These are phyloP conservation scores for Nephelium lappaceum DNA, from an alignment of 345 rosid species.

Conservation along the genomic window DNA sequence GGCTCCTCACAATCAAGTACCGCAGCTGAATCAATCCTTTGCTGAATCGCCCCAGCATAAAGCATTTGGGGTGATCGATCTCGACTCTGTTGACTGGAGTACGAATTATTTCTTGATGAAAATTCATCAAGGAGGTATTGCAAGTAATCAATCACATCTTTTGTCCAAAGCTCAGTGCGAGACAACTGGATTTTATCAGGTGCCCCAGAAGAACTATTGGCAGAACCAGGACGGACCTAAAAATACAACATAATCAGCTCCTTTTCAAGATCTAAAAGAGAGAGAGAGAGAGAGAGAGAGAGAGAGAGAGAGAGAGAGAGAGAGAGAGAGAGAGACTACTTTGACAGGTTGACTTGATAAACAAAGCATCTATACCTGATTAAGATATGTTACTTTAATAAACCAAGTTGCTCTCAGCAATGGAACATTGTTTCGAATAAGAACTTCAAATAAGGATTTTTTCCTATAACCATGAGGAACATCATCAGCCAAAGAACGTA, in stretches of 20 bases:
- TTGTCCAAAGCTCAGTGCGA: constrained; percentile 95
- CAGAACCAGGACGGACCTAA: constrained; percentile 78
- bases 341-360: neutral
- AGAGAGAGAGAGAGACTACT: neutral
- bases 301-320: neutral
- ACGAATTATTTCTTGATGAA: constrained; percentile 58
- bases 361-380: constrained; percentile 64
- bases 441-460: constrained; percentile 83
- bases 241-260: constrained; percentile 28
- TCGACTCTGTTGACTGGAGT: constrained; percentile 62
- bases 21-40: constrained; percentile 54
- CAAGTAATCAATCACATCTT: constrained; percentile 89
- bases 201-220: constrained; percentile 64
- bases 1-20: constrained; percentile 78
- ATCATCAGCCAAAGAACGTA: constrained; percentile 87
- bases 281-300: neutral
- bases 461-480: constrained; percentile 82
- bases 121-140: constrained; percentile 83
- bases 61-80: constrained; percentile 70
- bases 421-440: constrained; percentile 92
- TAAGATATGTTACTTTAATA: constrained; percentile 92
- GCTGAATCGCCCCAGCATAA: constrained; percentile 64
- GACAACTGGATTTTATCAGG: constrained; percentile 61
- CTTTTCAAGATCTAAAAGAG: constrained; percentile 21
- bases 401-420: constrained; percentile 97